A percentile compares a stretch with the other conserved stretches of the same genome.
These are phyloP conservation scores for Neonectria faginata DNA, from an alignment of 2,329 filamentous ascomycete species.

Conservation along the genomic window DNA sequence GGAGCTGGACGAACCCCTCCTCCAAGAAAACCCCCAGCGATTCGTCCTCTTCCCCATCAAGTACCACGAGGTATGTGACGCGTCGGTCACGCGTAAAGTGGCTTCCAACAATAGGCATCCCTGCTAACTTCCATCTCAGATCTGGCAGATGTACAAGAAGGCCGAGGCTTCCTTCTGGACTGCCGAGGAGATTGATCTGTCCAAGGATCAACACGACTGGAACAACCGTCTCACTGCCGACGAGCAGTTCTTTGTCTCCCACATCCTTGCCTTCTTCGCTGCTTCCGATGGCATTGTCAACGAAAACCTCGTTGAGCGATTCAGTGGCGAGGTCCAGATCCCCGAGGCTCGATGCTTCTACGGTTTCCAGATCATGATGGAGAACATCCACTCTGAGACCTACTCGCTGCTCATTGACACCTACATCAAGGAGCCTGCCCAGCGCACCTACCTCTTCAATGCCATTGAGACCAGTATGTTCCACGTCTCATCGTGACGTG, in stretches of 20 bases:
- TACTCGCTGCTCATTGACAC: slow-evolving; percentile 99
- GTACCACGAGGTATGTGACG: slow-evolving; percentile 92
- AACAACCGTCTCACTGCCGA: slow-evolving; percentile 97
- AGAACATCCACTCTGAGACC: slow-evolving; percentile 99
- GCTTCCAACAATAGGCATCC: slow-evolving; percentile 41
- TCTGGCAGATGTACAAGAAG: slow-evolving; percentile 99
- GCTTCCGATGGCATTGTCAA: slow-evolving; percentile 99
- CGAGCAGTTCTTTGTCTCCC: slow-evolving; percentile 97
- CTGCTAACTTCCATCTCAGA: slow-evolving; percentile 68
- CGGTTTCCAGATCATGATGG: slow-evolving; percentile 99
- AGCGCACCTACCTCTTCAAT: slow-evolving; percentile 95
- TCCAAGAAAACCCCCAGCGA: slow-evolving; percentile 94
- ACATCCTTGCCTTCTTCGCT: slow-evolving; percentile 98
- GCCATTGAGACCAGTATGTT: slow-evolving; percentile 94
- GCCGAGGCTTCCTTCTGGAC: slow-evolving; percentile 99
- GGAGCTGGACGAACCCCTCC: slow-evolving; percentile 87
- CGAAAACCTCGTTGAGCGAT: slow-evolving; percentile 98
- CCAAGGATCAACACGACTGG: slow-evolving; percentile 99
- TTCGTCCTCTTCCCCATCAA: slow-evolving; percentile 99
- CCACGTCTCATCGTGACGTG: neutral
- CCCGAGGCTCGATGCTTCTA: slow-evolving; percentile 99
- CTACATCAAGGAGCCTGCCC: slow-evolving; percentile 97
- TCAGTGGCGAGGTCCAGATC: slow-evolving; percentile 96
- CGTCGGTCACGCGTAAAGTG: slow-evolving; percentile 77
- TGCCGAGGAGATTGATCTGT: slow-evolving; percentile 98